Percentiles rank a stretch among this genome's conserved stretches.
These are phyloP conservation scores for Alnus rubra DNA, from an alignment of 306 rosid species.

Conservation along the genomic window DNA sequence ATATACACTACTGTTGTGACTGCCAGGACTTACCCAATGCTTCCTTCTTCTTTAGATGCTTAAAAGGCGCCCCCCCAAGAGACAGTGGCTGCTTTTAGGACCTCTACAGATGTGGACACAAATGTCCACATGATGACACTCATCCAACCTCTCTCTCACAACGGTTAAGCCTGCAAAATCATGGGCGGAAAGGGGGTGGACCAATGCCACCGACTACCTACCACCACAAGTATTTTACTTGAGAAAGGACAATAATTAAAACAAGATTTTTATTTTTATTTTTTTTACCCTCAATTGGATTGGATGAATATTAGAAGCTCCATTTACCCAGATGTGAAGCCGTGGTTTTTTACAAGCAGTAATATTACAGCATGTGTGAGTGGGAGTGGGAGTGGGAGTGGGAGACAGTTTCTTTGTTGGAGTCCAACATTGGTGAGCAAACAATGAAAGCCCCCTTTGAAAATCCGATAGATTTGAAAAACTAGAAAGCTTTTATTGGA, in stretches of 20 bases:
- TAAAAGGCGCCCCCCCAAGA: neutral
- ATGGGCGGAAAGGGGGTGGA: neutral
- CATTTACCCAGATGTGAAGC: neutral
- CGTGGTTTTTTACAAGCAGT: too few relatives aligned
- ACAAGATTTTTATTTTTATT: too few relatives aligned
- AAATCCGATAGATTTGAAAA: constrained; percentile 16
- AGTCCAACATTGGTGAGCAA: constrained; percentile 33
- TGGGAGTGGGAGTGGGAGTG: constrained; percentile 6
- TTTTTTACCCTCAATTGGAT: neutral
- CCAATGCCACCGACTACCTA: neutral
- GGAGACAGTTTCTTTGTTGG: constrained; percentile 19
- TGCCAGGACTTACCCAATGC: too few relatives aligned
- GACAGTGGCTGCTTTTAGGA: neutral
- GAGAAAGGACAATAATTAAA: neutral
- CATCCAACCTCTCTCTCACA: neutral
- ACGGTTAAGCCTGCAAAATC: constrained; percentile 4
- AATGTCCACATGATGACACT: constrained; percentile 3
- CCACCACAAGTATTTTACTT: neutral
- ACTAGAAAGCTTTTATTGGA: constrained; percentile 39
- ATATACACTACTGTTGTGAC: too few relatives aligned
- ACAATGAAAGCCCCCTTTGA: constrained; percentile 46
- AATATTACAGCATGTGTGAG: constrained; percentile 8
- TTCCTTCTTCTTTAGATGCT: too few relatives aligned
- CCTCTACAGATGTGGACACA: constrained; percentile 6
- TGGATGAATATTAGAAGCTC: neutral